Base-by-base conservation (phyloP, 176 grass and related monocot species). In the Thinopyrum elongatum region DNA sequence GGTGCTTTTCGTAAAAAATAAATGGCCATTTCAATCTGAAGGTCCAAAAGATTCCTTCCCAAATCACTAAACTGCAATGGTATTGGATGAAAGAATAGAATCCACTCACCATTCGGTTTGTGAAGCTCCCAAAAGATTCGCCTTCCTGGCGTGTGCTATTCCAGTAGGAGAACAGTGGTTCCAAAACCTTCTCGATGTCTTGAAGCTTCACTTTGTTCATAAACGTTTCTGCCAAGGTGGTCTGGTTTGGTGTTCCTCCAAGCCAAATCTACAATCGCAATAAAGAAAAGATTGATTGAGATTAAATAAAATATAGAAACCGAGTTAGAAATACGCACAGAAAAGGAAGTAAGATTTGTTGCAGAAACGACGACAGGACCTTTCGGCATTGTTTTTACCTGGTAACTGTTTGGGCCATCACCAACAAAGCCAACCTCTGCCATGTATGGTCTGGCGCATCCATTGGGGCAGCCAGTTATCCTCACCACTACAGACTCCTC, bases 161-260 rank as follows among this genome's bases (percentile, higher is more conserved):
- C 97, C 97, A 99, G 36, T 90, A 91, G 71, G 88, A 90, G 71
- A 99, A 99, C 49, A 99, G 65, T 33, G 97, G 97, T 84, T 99
- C 97, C 59, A 99, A 88, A 80, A 99, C 88, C 86, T 99, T 99
- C 80, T 99, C 97, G 9, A 99, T 84, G 61, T 99, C 88, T 82
- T 99, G 92, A 22, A 99, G 84, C 86, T 99, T 96, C 76, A 99
- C 94, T 62, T 99, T 99, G n/a, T 99, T 87, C 92, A 96, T 92
- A 47, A 99, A 99, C 22, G 90, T 49, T 85, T 89, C 86, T 23
- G 97, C 97, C 64, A 99, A 74, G 10, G 90, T 87, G 65, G 86
- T 99, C 70, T 96, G 97, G 82, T 94, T 94, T 33, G 97, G 97
- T 30, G 90, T 93, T 59, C 97, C 97, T 84, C 97, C 97, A 86